Base-by-base conservation (phyloP, 2,329 filamentous ascomycete species). In the Westerdykella aurantiaca region DNA sequence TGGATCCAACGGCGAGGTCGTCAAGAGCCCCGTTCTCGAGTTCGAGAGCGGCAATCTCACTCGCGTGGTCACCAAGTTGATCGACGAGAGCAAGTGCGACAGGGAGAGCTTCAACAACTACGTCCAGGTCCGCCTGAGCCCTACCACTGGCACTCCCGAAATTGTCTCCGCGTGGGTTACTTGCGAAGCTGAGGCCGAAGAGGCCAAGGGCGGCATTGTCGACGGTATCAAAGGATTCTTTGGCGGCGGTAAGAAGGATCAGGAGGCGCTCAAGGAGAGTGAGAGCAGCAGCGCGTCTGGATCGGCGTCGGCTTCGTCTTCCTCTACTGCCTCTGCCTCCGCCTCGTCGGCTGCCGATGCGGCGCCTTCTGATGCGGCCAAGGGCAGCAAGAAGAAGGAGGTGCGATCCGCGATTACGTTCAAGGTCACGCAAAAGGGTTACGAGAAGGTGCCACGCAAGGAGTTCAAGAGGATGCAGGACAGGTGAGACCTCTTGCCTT, bases 211-310 rank as follows among this genome's bases (percentile, higher is more conserved):
- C 51, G 83, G 85, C 41, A 79, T 97, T 39, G 86, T 96, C 38
- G 91, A 95, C 60, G 90, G 88, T 35, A 88, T 97, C 53, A 98
- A 98, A 76, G 94, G 90, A 52, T 80, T 96, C 50, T 94, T 98
- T 62, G 93, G 93, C 5, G 90, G 97, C 63, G 86, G 86, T 60
- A 88, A 88, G 71, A 95, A 95, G 50, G 86, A 91, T 44, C 86
- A 95, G 69, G 77, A 79, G 50, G 72, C 78, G 6, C 62, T 95
- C 29, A 77, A 80, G 46, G 85, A 83, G 39, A 66, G 52, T 25
- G 65, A 66, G 41, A 60, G 55, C 46, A 54, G 58, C 50, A 59
- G 58, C 16, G 63, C 65, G 37, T 77, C 78, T 11, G 75, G 72
- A 17, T 65, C 39, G 54, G 67, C 43, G 52, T 64, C 52, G 66